These are phyloP conservation scores for Malus hybrid DNA, from an alignment of 331 rosid genomes.

Conservation along the genomic window DNA sequence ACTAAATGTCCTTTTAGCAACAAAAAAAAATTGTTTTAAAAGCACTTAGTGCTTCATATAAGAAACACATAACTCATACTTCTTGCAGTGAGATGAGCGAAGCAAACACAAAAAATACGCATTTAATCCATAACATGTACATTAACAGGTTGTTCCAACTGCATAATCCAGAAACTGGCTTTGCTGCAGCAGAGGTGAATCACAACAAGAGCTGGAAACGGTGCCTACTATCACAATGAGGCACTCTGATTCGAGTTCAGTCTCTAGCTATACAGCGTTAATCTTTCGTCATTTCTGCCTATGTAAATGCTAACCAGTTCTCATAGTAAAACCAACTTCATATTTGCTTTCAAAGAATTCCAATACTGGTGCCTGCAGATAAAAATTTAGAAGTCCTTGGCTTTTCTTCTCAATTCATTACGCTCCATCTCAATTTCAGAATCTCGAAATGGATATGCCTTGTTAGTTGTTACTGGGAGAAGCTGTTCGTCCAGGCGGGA, in stretches of 20 bases:
- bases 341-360: neutral
- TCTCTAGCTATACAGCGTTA: slow-evolving; percentile 26
- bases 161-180: neutral
- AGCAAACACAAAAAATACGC: no score
- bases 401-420: slow-evolving; percentile 68
- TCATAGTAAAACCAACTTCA: slow-evolving; percentile 17
- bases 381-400: slow-evolving; percentile 46
- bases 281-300: slow-evolving; percentile 30
- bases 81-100: no score
- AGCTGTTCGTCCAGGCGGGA: slow-evolving; percentile 82
- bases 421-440: slow-evolving; percentile 78
- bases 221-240: neutral
- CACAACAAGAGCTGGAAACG: neutral
- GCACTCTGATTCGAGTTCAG: slow-evolving; percentile 10
- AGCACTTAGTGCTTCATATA: no score
- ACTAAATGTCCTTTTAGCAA: no score
- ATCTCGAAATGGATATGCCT: slow-evolving; percentile 62
- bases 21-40: no score
- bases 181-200: neutral
- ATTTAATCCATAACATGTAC: neutral
- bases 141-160: neutral
- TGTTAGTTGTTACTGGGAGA: slow-evolving; percentile 16
- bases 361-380: neutral
- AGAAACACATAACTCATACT: no score
- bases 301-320: slow-evolving; percentile 31